Evolutionary conservation across 495 filamentous ascomycete species (phyloP).

Genomic region (Recurvomyces mirabilis): DNA sequence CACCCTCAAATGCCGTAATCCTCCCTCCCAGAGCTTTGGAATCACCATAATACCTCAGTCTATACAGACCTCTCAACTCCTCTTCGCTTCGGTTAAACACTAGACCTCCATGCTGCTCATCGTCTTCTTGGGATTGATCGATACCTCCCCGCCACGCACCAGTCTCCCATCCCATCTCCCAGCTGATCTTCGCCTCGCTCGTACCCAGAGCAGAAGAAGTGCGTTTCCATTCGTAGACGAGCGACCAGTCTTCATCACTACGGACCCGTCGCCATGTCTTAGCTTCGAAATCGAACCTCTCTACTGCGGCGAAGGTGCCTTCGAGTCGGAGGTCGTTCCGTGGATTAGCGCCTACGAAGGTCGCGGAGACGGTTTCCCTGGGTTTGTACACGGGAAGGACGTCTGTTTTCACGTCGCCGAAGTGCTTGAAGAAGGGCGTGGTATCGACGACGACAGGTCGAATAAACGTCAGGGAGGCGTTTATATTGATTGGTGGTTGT

Average conservation of each 20-base stretch:
- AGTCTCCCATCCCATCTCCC: slow-evolving; percentile 46
- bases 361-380: slow-evolving; percentile 48
- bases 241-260: slow-evolving; percentile 66
- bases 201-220: slow-evolving; percentile 59
- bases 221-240: slow-evolving; percentile 72
- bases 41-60: slow-evolving; percentile 79
- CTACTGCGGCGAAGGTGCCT: slow-evolving; percentile 68
- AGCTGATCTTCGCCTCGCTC: slow-evolving; percentile 68
- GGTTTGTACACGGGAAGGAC: slow-evolving; percentile 42
- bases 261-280: slow-evolving; percentile 52
- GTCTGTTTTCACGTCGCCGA: slow-evolving; percentile 61
- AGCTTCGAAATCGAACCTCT: slow-evolving; percentile 43
- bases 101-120: slow-evolving; percentile 9
- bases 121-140: slow-evolving; percentile 23
- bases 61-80: slow-evolving; percentile 51
- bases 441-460: slow-evolving; percentile 65
- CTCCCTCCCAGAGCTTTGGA: slow-evolving; percentile 56
- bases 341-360: slow-evolving; percentile 83
- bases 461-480: slow-evolving; percentile 72
- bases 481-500: slow-evolving; percentile 70
- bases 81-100: not conserved
- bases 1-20: slow-evolving; percentile 65
- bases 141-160: slow-evolving; percentile 8
- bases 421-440: slow-evolving; percentile 57
- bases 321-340: slow-evolving; percentile 75